These are phyloP conservation scores for Cytospora mali DNA, from an alignment of 2,329 filamentous ascomycete species.

Conservation along the genomic window DNA sequence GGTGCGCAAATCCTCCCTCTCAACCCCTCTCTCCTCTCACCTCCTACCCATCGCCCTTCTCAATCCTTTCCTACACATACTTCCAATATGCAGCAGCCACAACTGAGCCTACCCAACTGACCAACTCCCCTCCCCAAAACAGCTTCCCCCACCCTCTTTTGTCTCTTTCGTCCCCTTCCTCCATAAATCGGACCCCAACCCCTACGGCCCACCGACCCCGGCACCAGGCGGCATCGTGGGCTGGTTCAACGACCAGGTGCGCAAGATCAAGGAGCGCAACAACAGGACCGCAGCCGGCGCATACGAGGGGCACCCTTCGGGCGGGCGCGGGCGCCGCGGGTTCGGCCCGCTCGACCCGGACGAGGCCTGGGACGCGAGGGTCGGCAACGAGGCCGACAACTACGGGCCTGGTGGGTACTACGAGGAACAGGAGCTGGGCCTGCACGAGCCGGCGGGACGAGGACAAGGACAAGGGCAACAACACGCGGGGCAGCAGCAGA, in stretches of 20 bases:
- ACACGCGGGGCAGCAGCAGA: conserved; percentile 41
- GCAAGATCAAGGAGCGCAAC: conserved; percentile 65
- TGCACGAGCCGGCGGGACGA: conserved; percentile 64
- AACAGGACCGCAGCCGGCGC: conserved; percentile 69
- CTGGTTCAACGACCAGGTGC: conserved; percentile 71
- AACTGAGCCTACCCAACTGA: conserved; percentile 13
- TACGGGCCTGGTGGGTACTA: conserved; percentile 67
- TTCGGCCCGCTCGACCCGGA: conserved; percentile 77
- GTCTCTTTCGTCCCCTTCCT: conserved; percentile 74
- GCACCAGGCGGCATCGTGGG: conserved; percentile 66
- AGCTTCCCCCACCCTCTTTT: conserved; percentile 71
- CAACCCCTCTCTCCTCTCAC: conserved; percentile 7
- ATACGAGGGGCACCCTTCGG: conserved; percentile 62
- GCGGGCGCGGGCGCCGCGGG: conserved; percentile 50
- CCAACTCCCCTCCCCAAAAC: conserved; percentile 22
- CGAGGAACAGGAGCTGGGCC: conserved; percentile 74
- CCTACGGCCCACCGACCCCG: conserved; percentile 56
- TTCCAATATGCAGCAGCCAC: not conserved
- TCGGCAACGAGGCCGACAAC: conserved; percentile 71
- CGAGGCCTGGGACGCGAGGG: conserved; percentile 82
- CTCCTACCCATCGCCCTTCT: conserved; percentile 3
- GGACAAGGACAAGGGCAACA: too few species aligned
- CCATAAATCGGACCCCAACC: conserved; percentile 45
- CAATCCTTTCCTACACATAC: too few species aligned
- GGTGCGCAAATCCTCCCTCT: conserved; percentile 49